Evolutionary conservation across 2,329 filamentous ascomycete species (phyloP).

Genomic region (Chrysoporthe austroafricana): DNA sequence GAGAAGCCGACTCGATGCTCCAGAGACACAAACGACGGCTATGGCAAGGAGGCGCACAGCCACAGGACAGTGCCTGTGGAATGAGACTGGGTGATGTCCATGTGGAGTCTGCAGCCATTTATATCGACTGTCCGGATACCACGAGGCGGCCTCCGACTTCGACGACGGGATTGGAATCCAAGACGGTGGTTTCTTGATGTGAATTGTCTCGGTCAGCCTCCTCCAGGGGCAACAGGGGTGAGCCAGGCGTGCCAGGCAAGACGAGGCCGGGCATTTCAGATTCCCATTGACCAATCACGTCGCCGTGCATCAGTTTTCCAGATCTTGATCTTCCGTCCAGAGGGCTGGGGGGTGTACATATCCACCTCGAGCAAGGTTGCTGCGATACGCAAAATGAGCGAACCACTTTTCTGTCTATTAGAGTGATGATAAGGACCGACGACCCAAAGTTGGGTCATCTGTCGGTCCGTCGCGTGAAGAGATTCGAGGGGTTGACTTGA

Average conservation of each 20-base stretch:
- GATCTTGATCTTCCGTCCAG: slow-evolving; percentile 16
- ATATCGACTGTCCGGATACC: slow-evolving; percentile 16
- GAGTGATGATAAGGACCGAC: slow-evolving; percentile 20
- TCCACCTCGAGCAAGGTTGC: slow-evolving; percentile 16
- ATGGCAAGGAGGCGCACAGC: slow-evolving; percentile 4
- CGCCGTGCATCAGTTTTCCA: slow-evolving; percentile 9
- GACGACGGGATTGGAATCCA: slow-evolving; percentile 3
- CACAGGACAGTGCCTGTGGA: background rate
- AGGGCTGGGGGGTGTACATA: slow-evolving; percentile 20
- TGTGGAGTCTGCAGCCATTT: slow-evolving; percentile 28
- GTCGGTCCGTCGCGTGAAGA: slow-evolving; percentile 3
- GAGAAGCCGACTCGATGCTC: background rate
- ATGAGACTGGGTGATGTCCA: slow-evolving; percentile 8
- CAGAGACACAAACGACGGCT: background rate
- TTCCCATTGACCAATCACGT: slow-evolving; percentile 26
- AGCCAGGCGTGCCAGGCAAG: background rate
- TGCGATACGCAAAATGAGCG: slow-evolving; percentile 27
- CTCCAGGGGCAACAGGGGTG: slow-evolving; percentile 23
- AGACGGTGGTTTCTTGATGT: slow-evolving; percentile 5
- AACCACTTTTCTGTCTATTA: slow-evolving; percentile 27
- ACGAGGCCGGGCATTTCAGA: background rate
- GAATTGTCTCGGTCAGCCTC: slow-evolving; percentile 4
- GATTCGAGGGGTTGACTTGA: slow-evolving; percentile 8
- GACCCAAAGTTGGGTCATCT: slow-evolving; percentile 1
- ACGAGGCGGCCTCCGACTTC: slow-evolving; percentile 7